Conservation (phyloP, 2,329 filamentous ascomycete species). For the Clarireedia hainanense region DNA sequence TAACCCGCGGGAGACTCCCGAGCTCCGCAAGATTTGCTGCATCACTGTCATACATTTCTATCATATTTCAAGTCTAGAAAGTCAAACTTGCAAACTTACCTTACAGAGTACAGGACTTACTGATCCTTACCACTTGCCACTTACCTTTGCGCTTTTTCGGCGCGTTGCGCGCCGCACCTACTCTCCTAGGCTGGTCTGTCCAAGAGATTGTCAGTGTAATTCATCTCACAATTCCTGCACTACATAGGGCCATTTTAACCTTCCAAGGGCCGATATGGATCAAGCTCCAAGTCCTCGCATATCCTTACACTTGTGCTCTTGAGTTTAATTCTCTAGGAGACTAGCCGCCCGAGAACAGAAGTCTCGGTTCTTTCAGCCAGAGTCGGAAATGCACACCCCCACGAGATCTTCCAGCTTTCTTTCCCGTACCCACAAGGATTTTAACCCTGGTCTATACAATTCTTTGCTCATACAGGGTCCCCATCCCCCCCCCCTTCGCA, state of each 20-base stretch:
- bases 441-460: not conserved
- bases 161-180: too few relatives aligned
- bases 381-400: not conserved
- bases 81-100: not conserved
- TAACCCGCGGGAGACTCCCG: not conserved
- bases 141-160: not conserved
- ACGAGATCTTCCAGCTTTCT: slow-evolving; percentile 9
- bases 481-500: slow-evolving; percentile 12
- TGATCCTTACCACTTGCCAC: not conserved
- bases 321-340: too few relatives aligned
- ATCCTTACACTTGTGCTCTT: too few relatives aligned
- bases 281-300: too few relatives aligned
- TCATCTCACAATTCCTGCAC: too few relatives aligned
- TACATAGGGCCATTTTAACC: too few relatives aligned
- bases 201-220: too few relatives aligned
- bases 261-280: too few relatives aligned
- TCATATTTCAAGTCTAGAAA: not conserved
- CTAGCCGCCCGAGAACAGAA: not conserved
- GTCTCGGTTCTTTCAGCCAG: not conserved
- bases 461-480: slow-evolving; percentile 2
- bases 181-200: too few relatives aligned
- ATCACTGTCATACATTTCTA: not conserved
- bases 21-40: not conserved
- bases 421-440: slow-evolving; percentile 11
- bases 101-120: not conserved